A percentile compares a stretch with the other conserved stretches of the same genome.
Evolutionary conservation across 2,329 filamentous ascomycete species (phyloP).

Genomic region (Neopestalotiopsis sp.): DNA sequence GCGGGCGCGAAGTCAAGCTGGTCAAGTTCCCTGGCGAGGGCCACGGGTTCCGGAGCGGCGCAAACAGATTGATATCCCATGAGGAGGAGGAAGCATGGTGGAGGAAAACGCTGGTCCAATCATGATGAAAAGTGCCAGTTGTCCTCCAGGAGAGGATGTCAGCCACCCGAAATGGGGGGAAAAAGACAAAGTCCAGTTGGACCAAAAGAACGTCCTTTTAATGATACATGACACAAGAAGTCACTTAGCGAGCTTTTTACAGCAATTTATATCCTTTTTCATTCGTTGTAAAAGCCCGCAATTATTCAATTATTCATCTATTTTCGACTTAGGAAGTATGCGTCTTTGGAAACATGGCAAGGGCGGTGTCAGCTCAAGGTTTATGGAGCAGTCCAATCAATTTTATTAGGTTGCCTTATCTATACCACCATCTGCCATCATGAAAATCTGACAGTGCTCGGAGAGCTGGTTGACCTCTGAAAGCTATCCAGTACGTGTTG

Average conservation of each 20-base stretch:
- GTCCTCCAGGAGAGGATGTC: not conserved
- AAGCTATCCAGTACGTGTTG: too few relatives aligned
- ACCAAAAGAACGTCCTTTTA: not conserved
- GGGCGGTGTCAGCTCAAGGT: too few relatives aligned
- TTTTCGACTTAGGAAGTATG: too few relatives aligned
- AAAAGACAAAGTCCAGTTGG: not conserved
- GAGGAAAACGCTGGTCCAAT: constrained; percentile 37
- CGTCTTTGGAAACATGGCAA: too few relatives aligned
- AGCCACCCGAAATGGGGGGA: not conserved
- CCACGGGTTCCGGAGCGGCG: constrained; percentile 50
- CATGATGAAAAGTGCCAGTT: not conserved
- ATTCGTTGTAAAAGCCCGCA: not conserved
- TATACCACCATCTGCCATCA: too few relatives aligned
- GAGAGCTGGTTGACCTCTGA: too few relatives aligned
- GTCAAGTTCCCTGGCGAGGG: constrained; percentile 55
- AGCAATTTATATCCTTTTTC: not conserved
- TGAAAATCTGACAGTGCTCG: too few relatives aligned
- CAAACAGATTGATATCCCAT: constrained; percentile 44
- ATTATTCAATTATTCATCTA: not conserved
- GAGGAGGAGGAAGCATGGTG: constrained; percentile 54
- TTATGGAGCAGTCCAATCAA: too few relatives aligned
- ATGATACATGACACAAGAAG: not conserved
- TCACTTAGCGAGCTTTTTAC: not conserved
- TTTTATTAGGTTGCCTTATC: too few relatives aligned
- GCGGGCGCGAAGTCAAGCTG: constrained; percentile 49